Evolutionary conservation across 2,329 filamentous ascomycete genomes (phyloP).

Genomic region (Trichothecium roseum): DNA sequence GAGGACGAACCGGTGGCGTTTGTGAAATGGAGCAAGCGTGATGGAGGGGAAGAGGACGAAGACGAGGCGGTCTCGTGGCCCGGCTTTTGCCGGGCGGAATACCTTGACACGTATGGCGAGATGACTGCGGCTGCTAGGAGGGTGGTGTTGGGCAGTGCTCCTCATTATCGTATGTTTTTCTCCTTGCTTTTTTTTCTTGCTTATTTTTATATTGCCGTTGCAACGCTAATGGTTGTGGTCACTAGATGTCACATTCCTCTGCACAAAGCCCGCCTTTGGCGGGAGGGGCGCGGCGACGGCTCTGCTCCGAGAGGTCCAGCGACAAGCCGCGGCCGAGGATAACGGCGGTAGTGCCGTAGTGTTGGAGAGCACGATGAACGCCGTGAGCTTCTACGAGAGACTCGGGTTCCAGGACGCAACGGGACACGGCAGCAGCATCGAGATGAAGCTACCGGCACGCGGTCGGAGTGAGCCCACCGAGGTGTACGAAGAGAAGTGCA

Average conservation of each 20-base stretch:
- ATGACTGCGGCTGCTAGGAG: constrained; percentile 19
- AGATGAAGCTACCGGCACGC: constrained; percentile 22
- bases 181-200: background rate
- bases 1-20: constrained; percentile 21
- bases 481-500: constrained; percentile 22
- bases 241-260: constrained; percentile 27
- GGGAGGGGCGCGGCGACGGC: constrained; percentile 23
- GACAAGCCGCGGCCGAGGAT: constrained; percentile 18
- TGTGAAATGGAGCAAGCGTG: constrained; percentile 23
- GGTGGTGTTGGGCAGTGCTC: constrained; percentile 15
- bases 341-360: constrained; percentile 20
- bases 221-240: too few relatives aligned
- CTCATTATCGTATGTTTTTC: constrained; percentile 25
- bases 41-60: constrained; percentile 7
- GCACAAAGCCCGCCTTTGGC: constrained; percentile 22
- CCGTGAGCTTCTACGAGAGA: constrained; percentile 24
- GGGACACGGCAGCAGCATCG: too few relatives aligned
- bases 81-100: constrained; percentile 15
- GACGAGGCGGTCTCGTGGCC: constrained; percentile 17
- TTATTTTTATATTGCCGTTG: too few relatives aligned
- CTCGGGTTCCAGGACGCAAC: constrained; percentile 19
- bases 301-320: constrained; percentile 21
- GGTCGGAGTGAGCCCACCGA: constrained; percentile 16
- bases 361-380: constrained; percentile 27
- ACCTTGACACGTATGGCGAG: constrained; percentile 21